Conservation (phyloP, 2,329 filamentous ascomycete genomes). For the Pseudogymnoascus sp. region DNA sequence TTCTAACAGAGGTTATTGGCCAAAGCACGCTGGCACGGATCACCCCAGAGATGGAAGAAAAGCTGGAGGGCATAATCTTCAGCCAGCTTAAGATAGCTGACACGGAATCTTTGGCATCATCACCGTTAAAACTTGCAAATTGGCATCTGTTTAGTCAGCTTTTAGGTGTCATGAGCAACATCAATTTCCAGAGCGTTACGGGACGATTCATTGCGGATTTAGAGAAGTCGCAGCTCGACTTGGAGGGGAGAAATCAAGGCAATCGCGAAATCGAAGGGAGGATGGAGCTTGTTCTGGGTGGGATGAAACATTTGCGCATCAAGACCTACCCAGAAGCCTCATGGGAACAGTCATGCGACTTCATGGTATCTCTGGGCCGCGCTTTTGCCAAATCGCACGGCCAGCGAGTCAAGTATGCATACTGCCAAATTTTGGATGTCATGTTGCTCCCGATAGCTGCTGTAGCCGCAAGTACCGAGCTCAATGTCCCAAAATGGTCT, state of each 20-base stretch:
- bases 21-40: conserved; percentile 78
- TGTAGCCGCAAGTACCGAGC: conserved; percentile 59
- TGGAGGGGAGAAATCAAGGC: conserved; percentile 59
- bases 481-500: conserved; percentile 76
- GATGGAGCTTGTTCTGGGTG: conserved; percentile 77
- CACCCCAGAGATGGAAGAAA: conserved; percentile 84
- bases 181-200: conserved; percentile 79
- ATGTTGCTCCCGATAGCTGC: conserved; percentile 81
- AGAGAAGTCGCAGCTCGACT: conserved; percentile 66
- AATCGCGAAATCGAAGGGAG: conserved; percentile 66
- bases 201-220: conserved; percentile 75
- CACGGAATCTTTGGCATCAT: conserved; percentile 66
- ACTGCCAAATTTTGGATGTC: conserved; percentile 84
- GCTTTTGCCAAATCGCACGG: conserved; percentile 82
- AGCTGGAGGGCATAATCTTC: conserved; percentile 92
- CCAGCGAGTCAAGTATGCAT: conserved; percentile 82
- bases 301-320: conserved; percentile 83
- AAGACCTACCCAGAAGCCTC: conserved; percentile 62
- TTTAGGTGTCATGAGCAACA: conserved; percentile 90
- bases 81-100: conserved; percentile 87
- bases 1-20: conserved; percentile 86
- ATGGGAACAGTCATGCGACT: conserved; percentile 84
- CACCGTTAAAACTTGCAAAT: conserved; percentile 80
- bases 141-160: conserved; percentile 92
- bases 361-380: conserved; percentile 70